Evolutionary conservation across 2,329 filamentous ascomycete species (phyloP).

Genomic region (Aspergillus pseudonomiae): DNA sequence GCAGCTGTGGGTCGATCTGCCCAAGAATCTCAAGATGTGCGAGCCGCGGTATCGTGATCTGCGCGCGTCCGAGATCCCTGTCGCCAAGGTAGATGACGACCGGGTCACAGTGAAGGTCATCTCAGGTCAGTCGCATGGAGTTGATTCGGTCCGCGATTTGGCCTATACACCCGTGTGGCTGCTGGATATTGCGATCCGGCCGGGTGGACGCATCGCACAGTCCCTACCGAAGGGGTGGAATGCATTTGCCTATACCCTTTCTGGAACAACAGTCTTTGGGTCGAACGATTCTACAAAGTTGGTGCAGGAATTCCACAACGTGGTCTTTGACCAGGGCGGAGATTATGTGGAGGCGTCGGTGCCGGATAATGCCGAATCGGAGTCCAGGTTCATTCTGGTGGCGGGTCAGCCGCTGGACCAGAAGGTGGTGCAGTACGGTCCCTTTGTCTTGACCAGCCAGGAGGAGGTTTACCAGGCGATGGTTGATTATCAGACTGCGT

Average conservation of each 20-base stretch:
- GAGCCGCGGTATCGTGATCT: conserved; percentile 93
- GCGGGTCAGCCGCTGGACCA: conserved; percentile 81
- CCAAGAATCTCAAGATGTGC: conserved; percentile 77
- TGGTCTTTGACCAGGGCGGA: conserved; percentile 80
- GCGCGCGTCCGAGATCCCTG: conserved; percentile 75
- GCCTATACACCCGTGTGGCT: conserved; percentile 98
- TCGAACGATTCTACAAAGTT: conserved; percentile 38
- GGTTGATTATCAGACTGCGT: conserved; percentile 70
- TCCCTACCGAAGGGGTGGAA: conserved; percentile 81
- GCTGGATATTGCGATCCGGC: conserved; percentile 77
- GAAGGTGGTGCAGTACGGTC: conserved; percentile 79
- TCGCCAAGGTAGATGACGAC: conserved; percentile 69
- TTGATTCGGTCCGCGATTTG: conserved; percentile 85
- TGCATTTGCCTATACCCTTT: conserved; percentile 83
- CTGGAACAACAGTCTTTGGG: conserved; percentile 69
- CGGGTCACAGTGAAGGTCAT: conserved; percentile 87
- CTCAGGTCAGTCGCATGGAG: conserved; percentile 78
- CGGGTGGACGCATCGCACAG: conserved; percentile 78
- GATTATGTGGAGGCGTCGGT: conserved; percentile 75
- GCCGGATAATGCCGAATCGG: conserved; percentile 63
- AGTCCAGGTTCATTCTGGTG: conserved; percentile 62
- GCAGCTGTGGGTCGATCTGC: conserved; percentile 95
- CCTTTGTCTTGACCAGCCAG: conserved; percentile 75
- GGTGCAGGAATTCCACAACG: conserved; percentile 73
- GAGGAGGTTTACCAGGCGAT: conserved; percentile 77